Evolutionary conservation across 148 eudicot species (phyloP).

Genomic region (Hydrangea macrophylla): DNA sequence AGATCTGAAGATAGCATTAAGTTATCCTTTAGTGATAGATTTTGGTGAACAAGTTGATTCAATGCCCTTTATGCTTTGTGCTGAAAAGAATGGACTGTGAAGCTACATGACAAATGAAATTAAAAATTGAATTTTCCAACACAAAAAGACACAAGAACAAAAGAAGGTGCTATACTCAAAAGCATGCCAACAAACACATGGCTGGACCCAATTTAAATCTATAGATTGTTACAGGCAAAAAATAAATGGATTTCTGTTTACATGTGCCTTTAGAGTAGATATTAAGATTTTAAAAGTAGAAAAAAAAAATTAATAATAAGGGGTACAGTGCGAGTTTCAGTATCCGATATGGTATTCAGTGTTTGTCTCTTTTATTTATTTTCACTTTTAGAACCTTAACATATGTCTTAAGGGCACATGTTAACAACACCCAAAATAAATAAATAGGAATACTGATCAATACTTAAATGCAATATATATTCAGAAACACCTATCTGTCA

Average conservation of each 20-base stretch:
- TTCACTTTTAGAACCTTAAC: too few relatives aligned
- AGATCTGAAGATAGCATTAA: background rate
- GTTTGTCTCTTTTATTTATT: too few relatives aligned
- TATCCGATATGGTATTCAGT: too few relatives aligned
- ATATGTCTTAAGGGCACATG: background rate
- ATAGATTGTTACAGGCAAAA: too few relatives aligned
- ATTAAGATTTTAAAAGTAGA: too few relatives aligned
- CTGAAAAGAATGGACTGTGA: background rate
- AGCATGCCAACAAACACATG: slow-evolving; percentile 4
- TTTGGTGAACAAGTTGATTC: background rate
- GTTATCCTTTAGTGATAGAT: background rate
- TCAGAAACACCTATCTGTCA: background rate
- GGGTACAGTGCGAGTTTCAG: too few relatives aligned
- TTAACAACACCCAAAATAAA: background rate
- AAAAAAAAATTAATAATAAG: too few relatives aligned
- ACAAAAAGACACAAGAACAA: background rate
- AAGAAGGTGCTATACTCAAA: background rate
- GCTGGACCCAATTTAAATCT: background rate
- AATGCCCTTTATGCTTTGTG: background rate
- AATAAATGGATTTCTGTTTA: too few relatives aligned
- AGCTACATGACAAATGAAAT: background rate
- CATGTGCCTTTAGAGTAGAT: too few relatives aligned
- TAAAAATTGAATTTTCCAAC: background rate
- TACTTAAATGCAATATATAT: background rate
- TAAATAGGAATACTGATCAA: background rate